Conservation (phyloP, 306 rosid species). For the Ziziphus jujuba region DNA sequence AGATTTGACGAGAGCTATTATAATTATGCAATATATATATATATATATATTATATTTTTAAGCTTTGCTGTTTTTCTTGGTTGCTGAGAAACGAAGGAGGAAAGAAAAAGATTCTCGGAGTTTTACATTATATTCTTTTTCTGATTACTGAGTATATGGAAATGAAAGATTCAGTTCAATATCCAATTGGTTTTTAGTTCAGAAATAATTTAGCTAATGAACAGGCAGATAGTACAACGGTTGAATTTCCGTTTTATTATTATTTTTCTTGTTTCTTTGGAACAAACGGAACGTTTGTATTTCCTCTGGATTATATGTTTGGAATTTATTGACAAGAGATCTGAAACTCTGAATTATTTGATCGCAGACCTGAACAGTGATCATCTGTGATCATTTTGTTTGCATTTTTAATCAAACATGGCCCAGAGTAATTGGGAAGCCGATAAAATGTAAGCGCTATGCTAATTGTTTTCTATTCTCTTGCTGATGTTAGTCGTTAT, state of each 20-base stretch:
- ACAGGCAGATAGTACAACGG: not conserved
- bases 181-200: not conserved
- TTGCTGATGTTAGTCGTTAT: not conserved
- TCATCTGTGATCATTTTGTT: conserved; percentile 20
- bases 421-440: conserved; percentile 97
- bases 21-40: conserved; percentile 22
- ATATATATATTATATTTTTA: too few species aligned
- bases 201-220: conserved; percentile 11
- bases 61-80: conserved; percentile 11
- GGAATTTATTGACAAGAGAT: conserved; percentile 12
- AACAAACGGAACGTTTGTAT: not conserved
- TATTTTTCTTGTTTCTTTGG: not conserved
- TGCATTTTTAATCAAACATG: conserved; percentile 46
- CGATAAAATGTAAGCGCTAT: conserved; percentile 69
- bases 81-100: conserved; percentile 21
- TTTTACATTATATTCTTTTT: conserved; percentile 1
- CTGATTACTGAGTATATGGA: not conserved
- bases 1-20: conserved; percentile 14
- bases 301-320: not conserved
- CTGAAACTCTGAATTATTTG: conserved; percentile 13
- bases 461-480: not conserved
- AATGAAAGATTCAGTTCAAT: conserved; percentile 2
- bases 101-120: not conserved
- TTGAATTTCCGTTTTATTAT: not conserved
- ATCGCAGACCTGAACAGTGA: conserved; percentile 35